These are phyloP conservation scores for Glaciozyma martinii DNA, from an alignment of 768 basidiomycete genomes.

Conservation along the genomic window DNA sequence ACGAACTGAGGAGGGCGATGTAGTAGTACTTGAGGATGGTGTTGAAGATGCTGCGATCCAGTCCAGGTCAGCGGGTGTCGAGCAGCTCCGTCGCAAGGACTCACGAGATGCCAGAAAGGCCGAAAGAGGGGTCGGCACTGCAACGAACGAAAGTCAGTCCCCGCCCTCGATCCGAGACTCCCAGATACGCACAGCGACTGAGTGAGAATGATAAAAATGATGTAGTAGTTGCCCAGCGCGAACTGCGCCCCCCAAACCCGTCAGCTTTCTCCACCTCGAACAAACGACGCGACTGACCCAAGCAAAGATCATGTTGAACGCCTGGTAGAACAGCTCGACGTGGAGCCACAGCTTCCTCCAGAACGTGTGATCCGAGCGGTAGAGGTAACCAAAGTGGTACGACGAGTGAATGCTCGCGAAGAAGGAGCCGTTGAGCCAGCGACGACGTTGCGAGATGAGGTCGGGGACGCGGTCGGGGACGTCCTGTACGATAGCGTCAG, in stretches of 20 bases:
- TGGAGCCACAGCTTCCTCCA: slow-evolving; percentile 88
- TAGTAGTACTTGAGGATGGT: slow-evolving; percentile 76
- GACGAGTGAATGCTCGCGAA: slow-evolving; percentile 79
- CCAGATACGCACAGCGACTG: slow-evolving; percentile 47
- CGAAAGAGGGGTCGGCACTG: slow-evolving; percentile 52
- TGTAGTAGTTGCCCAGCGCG: slow-evolving; percentile 23
- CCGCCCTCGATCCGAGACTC: not conserved
- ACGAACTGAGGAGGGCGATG: slow-evolving; percentile 72
- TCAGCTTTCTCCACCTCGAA: not conserved
- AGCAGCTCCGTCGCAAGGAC: slow-evolving; percentile 1
- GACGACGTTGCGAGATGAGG: slow-evolving; percentile 39
- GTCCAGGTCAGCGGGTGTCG: not conserved
- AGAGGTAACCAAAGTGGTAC: slow-evolving; percentile 89
- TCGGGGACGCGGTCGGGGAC: slow-evolving; percentile 13
- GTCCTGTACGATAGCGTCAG: slow-evolving; percentile 13
- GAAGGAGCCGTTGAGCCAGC: slow-evolving; percentile 78
- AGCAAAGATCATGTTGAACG: slow-evolving; percentile 82
- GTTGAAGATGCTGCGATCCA: slow-evolving; percentile 42
- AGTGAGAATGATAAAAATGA: slow-evolving; percentile 60
- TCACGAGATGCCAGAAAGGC: slow-evolving; percentile 55
- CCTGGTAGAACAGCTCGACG: slow-evolving; percentile 82
- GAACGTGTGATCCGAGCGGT: slow-evolving; percentile 75
- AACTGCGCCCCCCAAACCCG: slow-evolving; percentile 11
- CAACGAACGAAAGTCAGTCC: not conserved
- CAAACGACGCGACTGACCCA: slow-evolving; percentile 36